These are phyloP conservation scores for Aspergillus olivimuriae DNA, from an alignment of 495 filamentous ascomycete species.

Conservation along the genomic window DNA sequence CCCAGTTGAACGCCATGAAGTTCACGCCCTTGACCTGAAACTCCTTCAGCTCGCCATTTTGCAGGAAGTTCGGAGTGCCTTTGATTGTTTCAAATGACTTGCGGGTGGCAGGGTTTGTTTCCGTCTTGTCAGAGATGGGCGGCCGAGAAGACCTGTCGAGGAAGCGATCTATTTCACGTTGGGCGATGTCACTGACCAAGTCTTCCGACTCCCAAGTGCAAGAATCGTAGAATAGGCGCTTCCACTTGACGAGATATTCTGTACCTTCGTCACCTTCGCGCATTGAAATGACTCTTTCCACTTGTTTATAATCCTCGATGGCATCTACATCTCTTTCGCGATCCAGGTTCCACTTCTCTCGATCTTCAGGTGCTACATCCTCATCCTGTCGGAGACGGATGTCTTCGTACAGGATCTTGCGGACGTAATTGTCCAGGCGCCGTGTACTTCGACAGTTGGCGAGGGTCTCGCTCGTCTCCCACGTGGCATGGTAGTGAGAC, in stretches of 20 bases:
- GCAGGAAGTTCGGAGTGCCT: slow-evolving; percentile 77
- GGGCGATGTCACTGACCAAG: slow-evolving; percentile 67
- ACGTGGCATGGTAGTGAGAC: slow-evolving; percentile 91
- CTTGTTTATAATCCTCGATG: slow-evolving; percentile 75
- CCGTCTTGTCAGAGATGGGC: slow-evolving; percentile 66
- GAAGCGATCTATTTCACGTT: slow-evolving; percentile 85
- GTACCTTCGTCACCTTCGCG: slow-evolving; percentile 67
- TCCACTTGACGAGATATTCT: slow-evolving; percentile 92
- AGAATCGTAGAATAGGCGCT: slow-evolving; percentile 76
- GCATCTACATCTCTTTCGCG: slow-evolving; percentile 80
- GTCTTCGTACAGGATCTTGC: slow-evolving; percentile 70
- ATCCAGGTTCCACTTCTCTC: slow-evolving; percentile 85
- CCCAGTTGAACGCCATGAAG: slow-evolving; percentile 94
- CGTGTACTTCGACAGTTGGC: slow-evolving; percentile 66
- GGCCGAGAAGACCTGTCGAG: slow-evolving; percentile 70
- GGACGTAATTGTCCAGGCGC: slow-evolving; percentile 88
- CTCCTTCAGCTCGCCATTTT: slow-evolving; percentile 77
- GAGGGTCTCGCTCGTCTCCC: slow-evolving; percentile 73
- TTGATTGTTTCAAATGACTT: slow-evolving; percentile 63
- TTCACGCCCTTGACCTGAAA: slow-evolving; percentile 94
- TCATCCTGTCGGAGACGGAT: slow-evolving; percentile 61
- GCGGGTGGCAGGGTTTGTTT: slow-evolving; percentile 69
- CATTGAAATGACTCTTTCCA: slow-evolving; percentile 84
- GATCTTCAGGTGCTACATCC: slow-evolving; percentile 74
- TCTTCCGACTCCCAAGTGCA: slow-evolving; percentile 89